Evolutionary conservation across 257 asterid genomes (phyloP).

Genomic region (Solanum gandarillasii): DNA sequence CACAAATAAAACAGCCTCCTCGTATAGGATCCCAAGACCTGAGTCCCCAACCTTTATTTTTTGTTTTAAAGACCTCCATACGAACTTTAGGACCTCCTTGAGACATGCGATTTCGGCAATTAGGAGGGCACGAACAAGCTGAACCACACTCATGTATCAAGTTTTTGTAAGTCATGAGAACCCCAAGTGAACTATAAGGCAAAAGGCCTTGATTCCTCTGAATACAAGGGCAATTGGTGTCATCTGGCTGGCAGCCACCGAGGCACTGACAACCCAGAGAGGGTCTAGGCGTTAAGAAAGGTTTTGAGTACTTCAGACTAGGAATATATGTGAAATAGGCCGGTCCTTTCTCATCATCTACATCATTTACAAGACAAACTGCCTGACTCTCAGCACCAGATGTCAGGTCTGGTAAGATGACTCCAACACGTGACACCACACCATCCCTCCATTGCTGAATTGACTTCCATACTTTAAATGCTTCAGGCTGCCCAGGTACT

Average conservation of each 20-base stretch:
- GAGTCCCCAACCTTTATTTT: constrained; percentile 89
- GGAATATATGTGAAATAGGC: constrained; percentile 70
- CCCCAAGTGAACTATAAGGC: constrained; percentile 63
- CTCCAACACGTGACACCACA: constrained; percentile 37
- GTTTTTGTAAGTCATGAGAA: constrained; percentile 40
- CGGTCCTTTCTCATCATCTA: constrained; percentile 89
- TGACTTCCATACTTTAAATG: constrained; percentile 70
- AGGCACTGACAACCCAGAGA: constrained; percentile 56
- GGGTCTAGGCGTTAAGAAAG: constrained; percentile 30
- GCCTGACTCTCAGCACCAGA: constrained; percentile 74
- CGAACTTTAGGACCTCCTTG: constrained; percentile 62
- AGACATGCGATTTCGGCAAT: constrained; percentile 66
- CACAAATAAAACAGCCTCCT: constrained; percentile 74
- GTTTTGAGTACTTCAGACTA: constrained; percentile 40
- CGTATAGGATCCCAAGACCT: constrained; percentile 95
- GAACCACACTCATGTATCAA: constrained; percentile 66
- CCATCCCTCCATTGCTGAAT: constrained; percentile 90
- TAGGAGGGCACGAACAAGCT: constrained; percentile 63
- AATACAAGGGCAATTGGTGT: constrained; percentile 49
- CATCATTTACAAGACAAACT: constrained; percentile 75
- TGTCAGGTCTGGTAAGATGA: constrained; percentile 74
- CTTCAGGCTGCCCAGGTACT: constrained; percentile 77
- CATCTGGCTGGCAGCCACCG: constrained; percentile 87
- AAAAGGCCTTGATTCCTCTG: constrained; percentile 44
- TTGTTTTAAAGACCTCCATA: constrained; percentile 80